Conservation (phyloP, 202 grass and related monocot species). For the Schoenoplectus triqueter region DNA sequence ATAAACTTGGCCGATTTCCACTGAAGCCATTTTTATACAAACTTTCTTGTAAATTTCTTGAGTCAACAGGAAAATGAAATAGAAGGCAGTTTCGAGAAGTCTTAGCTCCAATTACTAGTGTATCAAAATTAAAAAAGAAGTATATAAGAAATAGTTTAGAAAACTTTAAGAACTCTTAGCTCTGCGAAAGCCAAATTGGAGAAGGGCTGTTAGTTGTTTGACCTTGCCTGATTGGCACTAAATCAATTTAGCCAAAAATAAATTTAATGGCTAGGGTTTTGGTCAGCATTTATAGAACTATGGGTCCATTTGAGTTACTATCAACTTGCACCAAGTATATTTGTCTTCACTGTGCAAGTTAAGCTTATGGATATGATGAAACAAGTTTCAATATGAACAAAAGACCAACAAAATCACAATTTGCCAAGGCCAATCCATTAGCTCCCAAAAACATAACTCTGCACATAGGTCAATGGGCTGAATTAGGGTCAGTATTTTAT, state of each 20-base stretch:
- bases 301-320: not conserved
- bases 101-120: conserved; percentile 78
- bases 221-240: not conserved
- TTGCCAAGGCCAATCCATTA: not conserved
- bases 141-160: conserved; percentile 29
- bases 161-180: not conserved
- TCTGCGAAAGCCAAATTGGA: not conserved
- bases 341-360: not conserved
- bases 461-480: not conserved
- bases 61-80: conserved; percentile 72
- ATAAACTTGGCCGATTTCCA: conserved; percentile 73
- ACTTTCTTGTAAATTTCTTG: conserved; percentile 55
- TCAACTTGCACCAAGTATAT: not conserved
- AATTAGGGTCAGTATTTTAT: not conserved
- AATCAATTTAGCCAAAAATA: not conserved
- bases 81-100: conserved; percentile 64
- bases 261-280: not conserved
- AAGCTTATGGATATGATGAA: not conserved
- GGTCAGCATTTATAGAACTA: not conserved
- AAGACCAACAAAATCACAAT: conserved; percentile 21
- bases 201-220: not conserved
- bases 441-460: not conserved
- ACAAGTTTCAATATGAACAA: not conserved
- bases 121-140: not conserved
- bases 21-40: conserved; percentile 78